Evolutionary conservation across 225 moss, liverwort and hornwort species (phyloP), one percentile per base, ranked within the genome.

Genomic region (Bryoerythrophyllum caledonicum): DNA sequence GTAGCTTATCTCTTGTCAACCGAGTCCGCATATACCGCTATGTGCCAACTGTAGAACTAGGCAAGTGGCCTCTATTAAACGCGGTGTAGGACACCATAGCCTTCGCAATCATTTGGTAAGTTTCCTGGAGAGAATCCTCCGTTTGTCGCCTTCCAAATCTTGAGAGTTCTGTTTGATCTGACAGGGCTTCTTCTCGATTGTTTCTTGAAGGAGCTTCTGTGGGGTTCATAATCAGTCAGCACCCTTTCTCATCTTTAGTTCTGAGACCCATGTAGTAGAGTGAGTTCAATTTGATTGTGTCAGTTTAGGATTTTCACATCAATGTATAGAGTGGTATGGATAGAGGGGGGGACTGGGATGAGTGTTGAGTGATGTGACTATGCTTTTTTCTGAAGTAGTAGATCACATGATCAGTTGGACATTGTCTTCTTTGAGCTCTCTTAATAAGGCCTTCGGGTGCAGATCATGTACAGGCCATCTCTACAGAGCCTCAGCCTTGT

Each of bases 11-110:
- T 20, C 86, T 99, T 64, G 85, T 89, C 79, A 99, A 88, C 78
- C 93, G 90, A 77, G 86, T 99, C 46, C 93, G 94, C 75, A 78
- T 93, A 43, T 99, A 94, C 69, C 92, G 92, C 76, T 90, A 94
- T 76, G 87, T 94, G 60, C 82, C 72, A 19, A 83, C 84, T 69
- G 81, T 87, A 70, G 97, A 99, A 77, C 75, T 93, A 71, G 91
- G 94, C 86, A 99, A 93, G 85, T 99, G 97, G 97, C 97, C 97
- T 66, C 86, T 93, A 76, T 85, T 94, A 63, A 93, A 95, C 84
- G 88, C 91, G 27, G 89, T 99, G 56, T 99, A 88, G 85, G 76
- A 15, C 28, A 59, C 16, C 49, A 11, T 16, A 25, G 58, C 60
- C 40, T 76, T 74, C 78, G 67, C 34, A 76, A 24, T 68, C 48